Percentiles rank a stretch among this genome's conserved stretches.
Evolutionary conservation across 331 rosid genomes (phyloP).

Genomic region (Saraca asoca): DNA sequence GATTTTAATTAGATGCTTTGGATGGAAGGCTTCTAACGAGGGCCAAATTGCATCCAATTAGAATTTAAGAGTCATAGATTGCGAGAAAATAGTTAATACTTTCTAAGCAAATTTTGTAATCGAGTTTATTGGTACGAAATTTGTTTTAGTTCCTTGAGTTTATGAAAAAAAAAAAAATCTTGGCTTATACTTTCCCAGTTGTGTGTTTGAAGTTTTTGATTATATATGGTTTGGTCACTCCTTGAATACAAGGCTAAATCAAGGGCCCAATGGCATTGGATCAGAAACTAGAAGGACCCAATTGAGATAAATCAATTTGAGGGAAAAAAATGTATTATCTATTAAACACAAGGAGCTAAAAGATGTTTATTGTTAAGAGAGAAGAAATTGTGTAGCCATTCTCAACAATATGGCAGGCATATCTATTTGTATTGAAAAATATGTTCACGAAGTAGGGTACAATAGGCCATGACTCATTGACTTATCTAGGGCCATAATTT

Average conservation of each 20-base stretch:
- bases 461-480: no score
- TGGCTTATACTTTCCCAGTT: neutral
- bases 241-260: neutral
- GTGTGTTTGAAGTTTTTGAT: slow-evolving; percentile 4
- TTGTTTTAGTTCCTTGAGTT: slow-evolving; percentile 6
- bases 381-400: no score
- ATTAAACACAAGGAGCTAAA: neutral
- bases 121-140: neutral
- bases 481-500: no score
- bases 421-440: no score
- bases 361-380: no score
- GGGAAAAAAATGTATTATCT: neutral
- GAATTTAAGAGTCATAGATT: neutral
- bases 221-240: slow-evolving; percentile 9
- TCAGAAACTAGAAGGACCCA: neutral
- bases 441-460: no score
- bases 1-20: slow-evolving; percentile 11
- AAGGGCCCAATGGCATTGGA: neutral
- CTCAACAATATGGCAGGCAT: no score
- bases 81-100: neutral
- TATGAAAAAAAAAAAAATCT: neutral
- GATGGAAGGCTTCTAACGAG: neutral
- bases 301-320: slow-evolving; percentile 4
- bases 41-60: neutral
- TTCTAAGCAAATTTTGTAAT: neutral